phyloP scores from a whole-genome alignment of 805 yeast genomes.

The Yamadazyma laniorum region DNA sequence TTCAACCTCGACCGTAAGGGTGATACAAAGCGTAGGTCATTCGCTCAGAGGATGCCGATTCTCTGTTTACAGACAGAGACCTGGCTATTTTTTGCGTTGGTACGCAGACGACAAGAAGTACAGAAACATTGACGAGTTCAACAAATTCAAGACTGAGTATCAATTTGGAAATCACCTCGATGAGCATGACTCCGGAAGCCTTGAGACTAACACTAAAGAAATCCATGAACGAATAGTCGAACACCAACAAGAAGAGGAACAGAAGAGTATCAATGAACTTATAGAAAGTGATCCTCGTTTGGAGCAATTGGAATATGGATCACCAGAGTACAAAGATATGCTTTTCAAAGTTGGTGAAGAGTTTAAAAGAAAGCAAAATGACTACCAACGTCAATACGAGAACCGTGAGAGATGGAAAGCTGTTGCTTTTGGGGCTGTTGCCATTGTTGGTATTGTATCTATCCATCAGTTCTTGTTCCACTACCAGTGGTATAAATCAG shows the following conservation, averaged over 20 bases:
- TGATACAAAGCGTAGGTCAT: too few relatives aligned
- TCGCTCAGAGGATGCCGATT: too few relatives aligned
- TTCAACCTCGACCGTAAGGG: too few relatives aligned
- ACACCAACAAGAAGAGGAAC: conserved; percentile 17
- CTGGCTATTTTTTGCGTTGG: too few relatives aligned
- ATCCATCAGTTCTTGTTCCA: conserved; percentile 43
- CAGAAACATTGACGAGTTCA: conserved; percentile 35
- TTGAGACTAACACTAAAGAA: conserved; percentile 7
- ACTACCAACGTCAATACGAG: conserved; percentile 33
- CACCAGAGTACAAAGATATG: conserved; percentile 38
- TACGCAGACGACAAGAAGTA: conserved; percentile 10
- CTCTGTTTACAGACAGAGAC: too few relatives aligned
- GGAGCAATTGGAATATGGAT: conserved; percentile 23
- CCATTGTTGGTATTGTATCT: conserved; percentile 39
- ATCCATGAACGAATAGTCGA: conserved; percentile 12
- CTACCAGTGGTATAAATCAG: conserved; percentile 38
- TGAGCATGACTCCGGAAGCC: conserved; percentile 6
- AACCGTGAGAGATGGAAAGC: conserved; percentile 45
- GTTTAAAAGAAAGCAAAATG: conserved; percentile 23
- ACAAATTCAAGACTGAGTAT: conserved; percentile 26
- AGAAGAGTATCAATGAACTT: conserved; percentile 19
- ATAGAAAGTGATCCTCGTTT: conserved; percentile 34
- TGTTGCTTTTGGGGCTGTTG: conserved; percentile 38
- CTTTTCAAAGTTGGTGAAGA: conserved; percentile 28
- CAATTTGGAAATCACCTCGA: conserved; percentile 10